Percentiles rank a stretch among this genome's conserved stretches.
These are phyloP conservation scores for Solanum hybrid DNA, from an alignment of 305 asterid species.

Conservation along the genomic window DNA sequence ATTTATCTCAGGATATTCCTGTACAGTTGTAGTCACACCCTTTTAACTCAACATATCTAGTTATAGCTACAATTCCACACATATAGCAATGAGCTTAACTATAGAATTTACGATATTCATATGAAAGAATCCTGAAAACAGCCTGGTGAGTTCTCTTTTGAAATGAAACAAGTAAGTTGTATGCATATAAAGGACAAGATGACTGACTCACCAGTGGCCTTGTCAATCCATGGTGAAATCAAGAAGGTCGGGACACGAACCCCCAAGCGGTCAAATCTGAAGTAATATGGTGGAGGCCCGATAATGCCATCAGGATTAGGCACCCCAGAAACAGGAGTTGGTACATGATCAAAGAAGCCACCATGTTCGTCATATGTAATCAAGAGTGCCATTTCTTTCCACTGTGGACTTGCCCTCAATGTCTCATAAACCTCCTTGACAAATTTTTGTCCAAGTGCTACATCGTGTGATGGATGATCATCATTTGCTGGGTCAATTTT, in stretches of 20 bases:
- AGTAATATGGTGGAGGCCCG: conserved; percentile 89
- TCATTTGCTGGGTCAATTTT: conserved; percentile 70
- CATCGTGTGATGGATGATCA: conserved; percentile 94
- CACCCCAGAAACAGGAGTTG: conserved; percentile 82
- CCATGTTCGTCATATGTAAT: conserved; percentile 96
- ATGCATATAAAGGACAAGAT: not conserved
- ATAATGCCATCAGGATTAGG: conserved; percentile 97
- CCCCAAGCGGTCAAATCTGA: conserved; percentile 77
- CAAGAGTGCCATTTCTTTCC: conserved; percentile 91
- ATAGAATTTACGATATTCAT: not conserved
- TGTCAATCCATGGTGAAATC: conserved; percentile 94
- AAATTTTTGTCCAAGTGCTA: conserved; percentile 82
- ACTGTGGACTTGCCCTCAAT: conserved; percentile 81
- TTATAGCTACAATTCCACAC: not conserved
- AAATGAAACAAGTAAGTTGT: not conserved
- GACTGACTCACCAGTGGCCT: conserved; percentile 66
- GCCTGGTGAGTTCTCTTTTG: not conserved
- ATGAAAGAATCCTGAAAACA: not conserved
- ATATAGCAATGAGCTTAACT: not conserved
- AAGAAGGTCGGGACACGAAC: conserved; percentile 83
- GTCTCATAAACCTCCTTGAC: conserved; percentile 96
- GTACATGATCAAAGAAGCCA: conserved; percentile 92
- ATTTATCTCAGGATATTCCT: not conserved
- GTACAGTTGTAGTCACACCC: not conserved
- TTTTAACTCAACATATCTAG: not conserved